Percentiles rank a stretch among this genome's conserved stretches.
Evolutionary conservation across 2,329 filamentous ascomycete genomes (phyloP).

Genomic region (Fusarium nodosum): DNA sequence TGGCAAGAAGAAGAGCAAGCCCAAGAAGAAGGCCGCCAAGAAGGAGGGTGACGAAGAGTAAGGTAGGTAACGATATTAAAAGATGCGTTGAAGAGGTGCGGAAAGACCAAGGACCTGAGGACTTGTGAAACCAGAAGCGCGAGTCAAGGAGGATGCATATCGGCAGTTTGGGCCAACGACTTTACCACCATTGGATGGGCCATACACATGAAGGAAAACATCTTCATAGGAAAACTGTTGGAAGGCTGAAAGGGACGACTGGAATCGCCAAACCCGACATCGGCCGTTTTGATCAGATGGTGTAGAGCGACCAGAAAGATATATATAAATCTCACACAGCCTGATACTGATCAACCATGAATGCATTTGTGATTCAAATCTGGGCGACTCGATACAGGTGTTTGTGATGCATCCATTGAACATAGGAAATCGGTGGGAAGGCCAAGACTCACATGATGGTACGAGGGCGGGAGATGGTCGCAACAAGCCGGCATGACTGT

Average conservation of each 20-base stretch:
- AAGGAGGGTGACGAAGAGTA: conserved; percentile 58
- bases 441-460: conserved; percentile 5
- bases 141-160: conserved; percentile 39
- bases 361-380: conserved; percentile 19
- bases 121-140: conserved; percentile 26
- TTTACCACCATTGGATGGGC: conserved; percentile 35
- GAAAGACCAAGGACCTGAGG: conserved; percentile 29
- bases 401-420: conserved; percentile 1
- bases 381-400: not conserved
- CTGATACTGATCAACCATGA: conserved; percentile 43
- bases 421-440: not conserved
- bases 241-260: conserved; percentile 36
- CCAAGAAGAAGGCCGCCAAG: conserved; percentile 77
- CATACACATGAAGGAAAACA: conserved; percentile 22
- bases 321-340: conserved; percentile 47
- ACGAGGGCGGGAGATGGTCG: conserved; percentile 1
- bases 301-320: conserved; percentile 39
- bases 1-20: conserved; percentile 92
- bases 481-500: conserved; percentile 11
- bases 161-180: conserved; percentile 32
- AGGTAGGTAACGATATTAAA: conserved; percentile 40
- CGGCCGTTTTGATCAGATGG: conserved; percentile 39
- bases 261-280: conserved; percentile 36
- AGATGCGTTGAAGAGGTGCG: conserved; percentile 34
- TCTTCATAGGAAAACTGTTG: conserved; percentile 30